Conservation (phyloP, 2,329 filamentous ascomycete species). For the Ophiostoma ips region DNA sequence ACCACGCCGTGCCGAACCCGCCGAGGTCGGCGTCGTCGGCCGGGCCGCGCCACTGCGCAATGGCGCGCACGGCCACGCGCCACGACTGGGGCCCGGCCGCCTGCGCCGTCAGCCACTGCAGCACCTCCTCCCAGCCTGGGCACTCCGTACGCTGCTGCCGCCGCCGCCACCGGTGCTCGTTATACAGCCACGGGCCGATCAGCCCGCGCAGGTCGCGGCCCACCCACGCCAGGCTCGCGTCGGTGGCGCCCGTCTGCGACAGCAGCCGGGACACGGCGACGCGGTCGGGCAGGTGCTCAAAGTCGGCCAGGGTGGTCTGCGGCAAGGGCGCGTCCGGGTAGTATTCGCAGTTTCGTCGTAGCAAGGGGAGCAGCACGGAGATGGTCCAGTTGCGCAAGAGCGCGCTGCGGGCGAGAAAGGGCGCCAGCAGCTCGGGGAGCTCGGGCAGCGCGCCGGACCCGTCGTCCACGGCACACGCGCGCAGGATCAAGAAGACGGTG, state of each 20-base stretch:
- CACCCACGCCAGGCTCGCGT: constrained; percentile 25
- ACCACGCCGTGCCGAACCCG: constrained; percentile 39
- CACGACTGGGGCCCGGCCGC: constrained; percentile 46
- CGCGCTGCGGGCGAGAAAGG: constrained; percentile 50
- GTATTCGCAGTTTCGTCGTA: constrained; percentile 57
- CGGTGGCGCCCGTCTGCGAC: constrained; percentile 33
- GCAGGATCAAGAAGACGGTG: constrained; percentile 48
- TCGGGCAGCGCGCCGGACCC: constrained; percentile 60
- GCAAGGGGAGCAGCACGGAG: constrained; percentile 52
- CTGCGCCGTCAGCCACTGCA: constrained; percentile 51
- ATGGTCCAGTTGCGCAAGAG: constrained; percentile 55
- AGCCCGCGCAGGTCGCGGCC: constrained; percentile 54
- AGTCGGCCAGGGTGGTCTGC: constrained; percentile 46
- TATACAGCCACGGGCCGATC: constrained; percentile 61
- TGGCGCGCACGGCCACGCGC: constrained; percentile 43
- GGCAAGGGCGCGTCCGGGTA: constrained; percentile 37
- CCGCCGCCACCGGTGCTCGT: constrained; percentile 42
- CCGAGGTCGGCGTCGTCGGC: constrained; percentile 59
- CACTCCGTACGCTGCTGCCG: constrained; percentile 18
- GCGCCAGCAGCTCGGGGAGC: constrained; percentile 50
- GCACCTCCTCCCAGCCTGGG: constrained; percentile 54
- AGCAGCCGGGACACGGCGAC: constrained; percentile 49
- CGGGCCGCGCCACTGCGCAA: constrained; percentile 63
- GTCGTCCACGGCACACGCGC: constrained; percentile 54
- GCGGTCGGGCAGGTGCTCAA: constrained; percentile 45